phyloP scores from a whole-genome alignment of 257 asterid genomes.

The Solanum arcanum region DNA sequence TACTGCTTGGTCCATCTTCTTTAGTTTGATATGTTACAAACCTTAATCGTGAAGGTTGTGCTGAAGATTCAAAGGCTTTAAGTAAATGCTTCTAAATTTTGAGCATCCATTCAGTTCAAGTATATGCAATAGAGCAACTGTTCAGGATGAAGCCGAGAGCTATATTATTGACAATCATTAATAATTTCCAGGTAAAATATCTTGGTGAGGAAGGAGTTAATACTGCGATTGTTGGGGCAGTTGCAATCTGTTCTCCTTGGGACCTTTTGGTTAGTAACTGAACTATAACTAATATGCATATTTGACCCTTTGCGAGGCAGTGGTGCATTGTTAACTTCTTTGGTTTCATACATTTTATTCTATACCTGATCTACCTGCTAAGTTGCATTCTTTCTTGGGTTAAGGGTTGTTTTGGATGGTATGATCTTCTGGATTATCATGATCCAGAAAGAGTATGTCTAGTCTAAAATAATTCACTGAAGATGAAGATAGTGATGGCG shows the following conservation, averaged over 20 bases:
- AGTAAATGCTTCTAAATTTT: background rate
- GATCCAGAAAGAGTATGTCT: background rate
- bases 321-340: background rate
- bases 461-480: background rate
- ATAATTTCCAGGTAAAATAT: conserved; percentile 49
- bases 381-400: background rate
- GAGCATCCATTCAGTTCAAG: background rate
- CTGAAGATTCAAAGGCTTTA: background rate
- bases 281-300: background rate
- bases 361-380: background rate
- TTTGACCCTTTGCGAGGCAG: background rate
- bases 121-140: background rate
- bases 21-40: background rate
- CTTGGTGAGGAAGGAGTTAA: conserved; percentile 74
- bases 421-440: background rate
- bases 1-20: background rate
- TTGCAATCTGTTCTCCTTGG: conserved; percentile 92
- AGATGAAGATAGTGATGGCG: background rate
- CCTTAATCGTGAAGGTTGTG: background rate
- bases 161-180: background rate
- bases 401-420: background rate
- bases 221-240: conserved; percentile 69
- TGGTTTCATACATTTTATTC: background rate
- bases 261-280: conserved; percentile 68
- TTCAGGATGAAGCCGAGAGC: background rate